phyloP scores from a whole-genome alignment of 2,329 filamentous ascomycete genomes.

The Microthyrium microscopicum region DNA sequence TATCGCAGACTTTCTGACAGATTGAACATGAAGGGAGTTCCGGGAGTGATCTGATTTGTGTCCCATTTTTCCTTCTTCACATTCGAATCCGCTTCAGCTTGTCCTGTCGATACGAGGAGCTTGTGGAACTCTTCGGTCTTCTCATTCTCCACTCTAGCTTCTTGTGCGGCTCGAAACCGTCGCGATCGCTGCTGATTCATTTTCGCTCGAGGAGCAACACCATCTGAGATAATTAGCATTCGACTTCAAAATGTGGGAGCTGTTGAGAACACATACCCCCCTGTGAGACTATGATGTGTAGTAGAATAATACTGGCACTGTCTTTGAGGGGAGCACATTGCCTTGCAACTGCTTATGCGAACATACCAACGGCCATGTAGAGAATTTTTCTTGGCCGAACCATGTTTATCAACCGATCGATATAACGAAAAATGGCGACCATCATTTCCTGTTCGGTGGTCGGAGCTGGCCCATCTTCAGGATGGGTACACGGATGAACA shows the following conservation, averaged over 20 bases:
- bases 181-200: constrained; percentile 99
- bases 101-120: constrained; percentile 43
- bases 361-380: constrained; percentile 87
- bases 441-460: constrained; percentile 98
- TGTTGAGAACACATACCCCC: constrained; percentile 14
- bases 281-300: constrained; percentile 15
- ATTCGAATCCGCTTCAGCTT: constrained; percentile 42
- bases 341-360: constrained; percentile 2
- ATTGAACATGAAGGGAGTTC: constrained; percentile 97
- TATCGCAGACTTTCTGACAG: constrained; percentile 80
- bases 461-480: constrained; percentile 79
- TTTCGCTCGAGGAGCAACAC: constrained; percentile 91
- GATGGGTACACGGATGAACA: constrained; percentile 95
- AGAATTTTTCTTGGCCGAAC: constrained; percentile 87
- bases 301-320: constrained; percentile 15
- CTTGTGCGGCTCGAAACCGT: constrained; percentile 84
- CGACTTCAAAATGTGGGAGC: constrained; percentile 6
- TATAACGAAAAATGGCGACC: constrained; percentile 95
- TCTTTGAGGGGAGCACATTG: constrained; percentile 1
- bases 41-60: constrained; percentile 74
- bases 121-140: constrained; percentile 81
- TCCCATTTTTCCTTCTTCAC: constrained; percentile 76
- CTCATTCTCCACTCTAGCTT: constrained; percentile 83
- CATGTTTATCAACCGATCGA: constrained; percentile 98
- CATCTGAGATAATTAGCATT: constrained; percentile 40